A percentile compares a stretch with the other conserved stretches of the same genome.
Conservation (phyloP, 352 stramenopile genomes). For the Phytophthora chlamydospora region DNA sequence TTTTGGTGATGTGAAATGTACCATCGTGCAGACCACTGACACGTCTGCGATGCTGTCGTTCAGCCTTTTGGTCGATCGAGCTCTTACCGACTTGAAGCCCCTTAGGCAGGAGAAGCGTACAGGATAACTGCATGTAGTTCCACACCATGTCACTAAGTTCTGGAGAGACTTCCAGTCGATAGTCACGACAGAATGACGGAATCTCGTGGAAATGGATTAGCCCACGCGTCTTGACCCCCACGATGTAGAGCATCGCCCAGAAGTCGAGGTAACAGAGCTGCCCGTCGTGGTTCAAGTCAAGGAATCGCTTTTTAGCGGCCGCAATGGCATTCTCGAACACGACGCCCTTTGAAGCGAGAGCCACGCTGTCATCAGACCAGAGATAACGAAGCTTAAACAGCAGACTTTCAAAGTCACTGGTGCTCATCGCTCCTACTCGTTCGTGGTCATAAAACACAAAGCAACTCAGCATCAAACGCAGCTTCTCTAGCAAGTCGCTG, state of each 20-base stretch:
- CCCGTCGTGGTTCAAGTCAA: constrained; percentile 60
- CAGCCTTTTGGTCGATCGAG: constrained; percentile 50
- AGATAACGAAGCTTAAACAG: constrained; percentile 66
- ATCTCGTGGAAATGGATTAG: constrained; percentile 75
- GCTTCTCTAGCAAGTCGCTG: constrained; percentile 48
- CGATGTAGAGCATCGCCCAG: constrained; percentile 84
- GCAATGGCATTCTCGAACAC: constrained; percentile 64
- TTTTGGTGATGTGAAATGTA: constrained; percentile 41
- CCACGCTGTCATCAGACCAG: constrained; percentile 52
- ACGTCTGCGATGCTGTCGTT: constrained; percentile 46
- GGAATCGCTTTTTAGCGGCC: constrained; percentile 53
- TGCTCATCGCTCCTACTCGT: constrained; percentile 48
- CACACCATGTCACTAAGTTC: constrained; percentile 51
- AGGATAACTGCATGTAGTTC: constrained; percentile 69
- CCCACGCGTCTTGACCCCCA: constrained; percentile 54
- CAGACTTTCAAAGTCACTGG: constrained; percentile 60
- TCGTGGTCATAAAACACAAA: constrained; percentile 80
- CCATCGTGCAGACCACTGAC: constrained; percentile 60
- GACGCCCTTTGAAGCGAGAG: constrained; percentile 29
- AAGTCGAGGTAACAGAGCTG: constrained; percentile 84
- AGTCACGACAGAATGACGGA: constrained; percentile 73
- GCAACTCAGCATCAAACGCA: constrained; percentile 70
- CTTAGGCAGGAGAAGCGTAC: constrained; percentile 57
- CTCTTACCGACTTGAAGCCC: constrained; percentile 62
- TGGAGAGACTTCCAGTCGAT: constrained; percentile 73